Evolutionary conservation across 768 basidiomycete species (phyloP), one percentile per base, ranked within the genome.

Genomic region (Cubamyces lactineus): DNA sequence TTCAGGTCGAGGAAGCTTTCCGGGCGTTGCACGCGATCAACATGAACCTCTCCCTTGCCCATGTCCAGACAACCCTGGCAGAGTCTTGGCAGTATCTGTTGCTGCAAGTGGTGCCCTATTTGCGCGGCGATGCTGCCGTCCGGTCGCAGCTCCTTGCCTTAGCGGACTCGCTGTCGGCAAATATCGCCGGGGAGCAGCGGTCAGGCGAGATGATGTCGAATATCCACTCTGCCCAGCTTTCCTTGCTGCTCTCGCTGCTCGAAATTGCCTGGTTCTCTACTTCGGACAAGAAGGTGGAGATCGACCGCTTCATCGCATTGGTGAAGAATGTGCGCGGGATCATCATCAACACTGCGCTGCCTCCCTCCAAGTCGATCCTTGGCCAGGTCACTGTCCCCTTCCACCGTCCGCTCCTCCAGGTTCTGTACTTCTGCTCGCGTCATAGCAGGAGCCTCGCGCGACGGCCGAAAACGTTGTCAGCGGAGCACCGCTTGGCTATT

Each of bases 161-260:
- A 30, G 87, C 86, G 0, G 80, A 85, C 1, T 80, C 83, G 0
- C 81, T 92, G 9, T 91, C 92, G 4, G 82, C 78, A 23, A 82
- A 82, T 47, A 83, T 94, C 28, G 83, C 90, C 0, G 72, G 72
- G 19, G 95, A 96, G 74, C 79, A 74, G 41, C 83, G 93, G 38
- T 79, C 78, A 5, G 95, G 95, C 0, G 89, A 94, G 60, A 89
- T 95, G 83, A 91, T 95, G 86, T 81, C 88, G 0, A 82, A 84
- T 0, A 86, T 95, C 16, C 94, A 98, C 65, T 82, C 84, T 2
- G 84, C 88, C 23, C 81, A 93, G 34, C 75, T 98, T 23, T 81
- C 84, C 3, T 79, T 96, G 2, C 78, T 97, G 2, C 79, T 94
- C 23, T 82, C 88, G 0, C 72, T 96, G 52, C 78, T 94, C n/a